phyloP scores from a whole-genome alignment of 768 basidiomycete species.

The Auriscalpium orientale region DNA sequence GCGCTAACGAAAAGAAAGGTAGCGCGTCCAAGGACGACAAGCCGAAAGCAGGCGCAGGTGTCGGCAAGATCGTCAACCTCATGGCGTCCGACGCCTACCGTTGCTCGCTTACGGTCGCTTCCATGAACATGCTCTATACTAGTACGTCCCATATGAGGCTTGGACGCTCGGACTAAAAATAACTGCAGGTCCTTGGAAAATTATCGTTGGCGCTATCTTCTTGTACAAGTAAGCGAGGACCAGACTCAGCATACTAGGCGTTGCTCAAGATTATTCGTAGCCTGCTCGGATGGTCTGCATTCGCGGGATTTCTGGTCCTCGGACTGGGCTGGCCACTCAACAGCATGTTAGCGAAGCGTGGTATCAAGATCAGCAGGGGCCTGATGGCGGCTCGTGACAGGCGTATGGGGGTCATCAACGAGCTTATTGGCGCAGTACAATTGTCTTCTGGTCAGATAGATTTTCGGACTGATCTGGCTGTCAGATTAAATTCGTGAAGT shows the following conservation, averaged over 20 bases:
- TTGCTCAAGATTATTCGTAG: constrained; percentile 30
- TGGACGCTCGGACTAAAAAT: background rate
- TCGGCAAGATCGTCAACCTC: constrained; percentile 85
- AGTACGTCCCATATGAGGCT: constrained; percentile 31
- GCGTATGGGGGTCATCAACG: constrained; percentile 71
- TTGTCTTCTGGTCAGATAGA: too few species aligned
- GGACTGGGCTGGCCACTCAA: constrained; percentile 66
- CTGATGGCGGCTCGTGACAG: constrained; percentile 58
- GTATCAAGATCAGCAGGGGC: constrained; percentile 54
- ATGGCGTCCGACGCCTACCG: constrained; percentile 77
- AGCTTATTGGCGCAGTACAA: constrained; percentile 60
- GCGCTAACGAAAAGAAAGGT: constrained; percentile 22
- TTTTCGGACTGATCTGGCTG: too few species aligned
- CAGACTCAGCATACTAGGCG: background rate
- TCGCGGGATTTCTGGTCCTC: constrained; percentile 67
- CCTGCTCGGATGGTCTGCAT: constrained; percentile 61
- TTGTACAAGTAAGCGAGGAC: constrained; percentile 64
- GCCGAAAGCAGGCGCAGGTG: constrained; percentile 71
- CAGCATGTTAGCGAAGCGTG: constrained; percentile 51
- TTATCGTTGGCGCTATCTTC: constrained; percentile 63
- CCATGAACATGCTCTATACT: constrained; percentile 61
- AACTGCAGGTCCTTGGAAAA: constrained; percentile 59
- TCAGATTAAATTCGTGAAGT: constrained; percentile 71
- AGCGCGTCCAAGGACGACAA: constrained; percentile 31
- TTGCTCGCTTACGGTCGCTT: constrained; percentile 45